A percentile compares a stretch with the other conserved stretches of the same genome.
Evolutionary conservation across 140 eudicot genomes (phyloP).

Genomic region (Erigeron philadelphicus): DNA sequence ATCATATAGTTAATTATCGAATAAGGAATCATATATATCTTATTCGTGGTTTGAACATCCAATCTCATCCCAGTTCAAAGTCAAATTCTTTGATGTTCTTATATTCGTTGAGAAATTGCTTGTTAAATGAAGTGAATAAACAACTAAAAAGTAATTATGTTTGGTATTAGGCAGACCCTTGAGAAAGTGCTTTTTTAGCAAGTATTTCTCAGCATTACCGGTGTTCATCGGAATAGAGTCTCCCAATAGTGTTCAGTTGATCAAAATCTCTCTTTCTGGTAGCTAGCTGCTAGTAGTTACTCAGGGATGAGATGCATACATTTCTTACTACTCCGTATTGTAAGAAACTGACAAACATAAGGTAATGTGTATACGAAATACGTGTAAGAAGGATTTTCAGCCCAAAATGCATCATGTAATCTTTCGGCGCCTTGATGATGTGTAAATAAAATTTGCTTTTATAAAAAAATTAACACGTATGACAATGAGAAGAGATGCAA

Average conservation of each 20-base stretch:
- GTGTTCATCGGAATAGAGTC: conserved; percentile 9
- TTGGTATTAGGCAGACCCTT: conserved; percentile 24
- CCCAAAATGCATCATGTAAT: neutral
- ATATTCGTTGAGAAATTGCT: conserved; percentile 1
- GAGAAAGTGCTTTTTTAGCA: conserved; percentile 17
- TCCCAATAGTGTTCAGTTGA: neutral
- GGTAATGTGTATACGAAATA: neutral
- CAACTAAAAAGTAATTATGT: conserved; percentile 5
- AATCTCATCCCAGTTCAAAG: neutral
- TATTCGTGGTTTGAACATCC: neutral
- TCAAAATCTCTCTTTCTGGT: neutral
- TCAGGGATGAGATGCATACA: too few species aligned
- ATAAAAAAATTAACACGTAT: neutral
- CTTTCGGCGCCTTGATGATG: neutral
- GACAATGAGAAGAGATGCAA: too few species aligned
- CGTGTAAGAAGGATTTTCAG: neutral
- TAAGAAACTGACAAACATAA: neutral
- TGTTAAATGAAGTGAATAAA: neutral
- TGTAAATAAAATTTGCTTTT: neutral
- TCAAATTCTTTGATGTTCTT: conserved; percentile 9
- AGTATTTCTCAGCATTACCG: conserved; percentile 4
- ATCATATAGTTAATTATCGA: neutral
- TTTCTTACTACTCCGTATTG: neutral
- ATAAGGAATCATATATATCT: neutral
- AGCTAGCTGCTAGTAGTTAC: too few species aligned